A percentile compares a stretch with the other conserved stretches of the same genome.
phyloP scores from a whole-genome alignment of 2,329 filamentous ascomycete genomes.

The Pestalotiopsis sp. region DNA sequence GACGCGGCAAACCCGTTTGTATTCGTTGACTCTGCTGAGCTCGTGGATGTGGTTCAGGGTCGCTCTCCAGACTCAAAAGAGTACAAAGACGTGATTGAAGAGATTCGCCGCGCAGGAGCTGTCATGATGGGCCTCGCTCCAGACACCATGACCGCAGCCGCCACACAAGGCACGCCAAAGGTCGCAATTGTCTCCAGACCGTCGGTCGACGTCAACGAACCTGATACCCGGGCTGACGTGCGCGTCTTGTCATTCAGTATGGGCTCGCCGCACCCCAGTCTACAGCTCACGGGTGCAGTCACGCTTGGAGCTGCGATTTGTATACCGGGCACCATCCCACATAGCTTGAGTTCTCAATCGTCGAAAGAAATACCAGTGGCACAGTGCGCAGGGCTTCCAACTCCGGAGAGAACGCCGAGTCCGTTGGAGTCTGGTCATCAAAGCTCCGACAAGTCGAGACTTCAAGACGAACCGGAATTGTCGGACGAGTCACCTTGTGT shows the following conservation, averaged over 20 bases:
- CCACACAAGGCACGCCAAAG: slow-evolving; percentile 33
- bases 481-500: background rate
- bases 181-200: slow-evolving; percentile 39
- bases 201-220: background rate
- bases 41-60: slow-evolving; percentile 12
- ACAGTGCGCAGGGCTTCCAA: background rate
- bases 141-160: slow-evolving; percentile 34
- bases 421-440: background rate
- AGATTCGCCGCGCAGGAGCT: slow-evolving; percentile 39
- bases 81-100: slow-evolving; percentile 33
- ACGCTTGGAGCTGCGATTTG: slow-evolving; percentile 47
- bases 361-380: background rate
- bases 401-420: background rate
- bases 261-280: slow-evolving; percentile 51
- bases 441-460: background rate
- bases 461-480: background rate
- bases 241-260: slow-evolving; percentile 50
- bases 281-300: slow-evolving; percentile 55
- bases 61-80: slow-evolving; percentile 33
- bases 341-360: background rate
- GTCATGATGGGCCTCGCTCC: slow-evolving; percentile 42
- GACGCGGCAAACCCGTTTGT: slow-evolving; percentile 46
- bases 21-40: slow-evolving; percentile 31
- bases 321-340: slow-evolving; percentile 40
- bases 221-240: slow-evolving; percentile 33